Base-by-base conservation (phyloP, 2,329 filamentous ascomycete species). In the Monosporascus sp. region DNA sequence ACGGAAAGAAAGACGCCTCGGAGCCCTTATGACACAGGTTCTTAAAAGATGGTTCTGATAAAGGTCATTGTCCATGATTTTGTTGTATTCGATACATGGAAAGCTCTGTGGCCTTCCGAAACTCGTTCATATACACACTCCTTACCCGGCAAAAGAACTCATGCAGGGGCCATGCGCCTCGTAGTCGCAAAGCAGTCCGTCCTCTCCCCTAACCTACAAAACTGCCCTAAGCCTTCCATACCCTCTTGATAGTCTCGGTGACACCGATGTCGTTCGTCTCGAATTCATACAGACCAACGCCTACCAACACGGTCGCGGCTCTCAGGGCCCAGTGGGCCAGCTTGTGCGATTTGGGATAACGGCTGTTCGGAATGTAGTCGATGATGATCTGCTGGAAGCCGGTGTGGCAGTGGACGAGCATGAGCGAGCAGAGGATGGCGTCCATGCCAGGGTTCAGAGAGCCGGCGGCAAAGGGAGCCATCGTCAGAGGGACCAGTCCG, bases 241-340 rank as follows among this genome's bases (percentile, higher is more conserved):
- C 78, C 69, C 88, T 84, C 81, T 88, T 91, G 61, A 97, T 80
- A 35, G 86, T 87, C 80, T 96, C 93, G 8, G 91, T 96, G 55
- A 99, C 72, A 61, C 94, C 94, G 50, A 99, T 91, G 63, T 99
- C 94, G 69, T 97, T 97, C 35, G 94, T 99, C 85, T 99, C 94
- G 66, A 97, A 97, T 74, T 97, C 93, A 76, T 99, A 99, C 67
- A 97, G 80, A 54, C 92, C 92, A 60, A 96, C 80, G 49, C 89
- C 91, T 58, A 92, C 89, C 50, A 90, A 77, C 54, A 93, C 78
- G 11, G 95, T 97, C 55, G 83, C 86, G 46, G 79, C 74, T 67
- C 92, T 91, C 58, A 97, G 82, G 38, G 79, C 77, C 91, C 91
- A 97, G 72, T 81, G 83, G 69, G 86, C 79, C n/a, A 77, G 52